Conservation (phyloP, 345 rosid genomes). For the Litchi chinensis region DNA sequence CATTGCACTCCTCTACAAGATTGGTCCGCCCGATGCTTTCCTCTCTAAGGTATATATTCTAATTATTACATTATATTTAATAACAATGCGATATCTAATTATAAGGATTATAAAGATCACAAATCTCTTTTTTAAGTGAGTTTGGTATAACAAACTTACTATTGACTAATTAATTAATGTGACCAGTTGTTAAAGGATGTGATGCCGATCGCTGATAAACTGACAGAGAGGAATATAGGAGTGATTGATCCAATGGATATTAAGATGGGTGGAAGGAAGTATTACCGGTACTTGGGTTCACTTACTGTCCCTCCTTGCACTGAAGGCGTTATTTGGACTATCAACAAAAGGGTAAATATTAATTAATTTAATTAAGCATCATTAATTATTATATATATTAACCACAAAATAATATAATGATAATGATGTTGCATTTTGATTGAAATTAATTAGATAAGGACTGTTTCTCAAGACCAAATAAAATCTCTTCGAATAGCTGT, state of each 20-base stretch:
- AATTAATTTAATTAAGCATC: too few relatives aligned
- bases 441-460: slow-evolving; percentile 29
- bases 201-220: slow-evolving; percentile 2
- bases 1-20: slow-evolving; percentile 47
- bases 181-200: slow-evolving; percentile 34
- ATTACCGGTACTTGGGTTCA: slow-evolving; percentile 74
- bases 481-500: slow-evolving; percentile 46
- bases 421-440: not conserved
- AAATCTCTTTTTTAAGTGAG: not conserved
- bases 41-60: slow-evolving; percentile 49
- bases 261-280: slow-evolving; percentile 46
- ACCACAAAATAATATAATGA: too few relatives aligned
- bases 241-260: slow-evolving; percentile 54
- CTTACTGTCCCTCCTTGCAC: slow-evolving; percentile 87
- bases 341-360: slow-evolving; percentile 48
- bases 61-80: too few relatives aligned
- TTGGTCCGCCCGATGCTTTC: slow-evolving; percentile 53
- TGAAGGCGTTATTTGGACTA: slow-evolving; percentile 71
- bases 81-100: too few relatives aligned
- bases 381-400: too few relatives aligned
- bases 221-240: slow-evolving; percentile 41
- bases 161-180: not conserved
- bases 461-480: slow-evolving; percentile 47
- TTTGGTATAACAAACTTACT: not conserved
- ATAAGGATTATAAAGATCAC: too few relatives aligned